Conservation (phyloP, 805 yeast genomes). For the Peterozyma toletana region DNA sequence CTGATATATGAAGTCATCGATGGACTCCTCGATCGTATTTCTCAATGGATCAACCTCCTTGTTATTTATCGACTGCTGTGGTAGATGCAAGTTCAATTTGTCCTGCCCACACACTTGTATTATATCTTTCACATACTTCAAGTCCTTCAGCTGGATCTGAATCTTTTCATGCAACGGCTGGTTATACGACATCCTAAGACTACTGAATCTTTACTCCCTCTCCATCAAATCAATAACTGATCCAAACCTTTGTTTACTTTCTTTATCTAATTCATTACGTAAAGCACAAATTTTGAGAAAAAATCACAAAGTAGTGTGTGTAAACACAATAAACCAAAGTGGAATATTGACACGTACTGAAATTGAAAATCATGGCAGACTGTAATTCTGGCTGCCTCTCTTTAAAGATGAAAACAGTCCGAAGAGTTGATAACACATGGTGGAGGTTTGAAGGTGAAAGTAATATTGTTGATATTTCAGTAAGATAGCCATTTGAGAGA, state of each 20-base stretch:
- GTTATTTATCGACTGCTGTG: constrained; percentile 19
- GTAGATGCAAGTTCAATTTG: constrained; percentile 44
- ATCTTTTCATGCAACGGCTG: constrained; percentile 30
- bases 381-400: too few relatives aligned
- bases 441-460: too few relatives aligned
- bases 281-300: too few relatives aligned
- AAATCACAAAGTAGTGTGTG: too few relatives aligned
- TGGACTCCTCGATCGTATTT: constrained; percentile 30
- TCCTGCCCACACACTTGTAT: constrained; percentile 32
- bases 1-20: constrained; percentile 40
- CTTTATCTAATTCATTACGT: neutral
- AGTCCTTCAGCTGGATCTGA: constrained; percentile 44
- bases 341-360: too few relatives aligned
- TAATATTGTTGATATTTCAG: too few relatives aligned
- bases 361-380: too few relatives aligned
- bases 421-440: too few relatives aligned
- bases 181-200: constrained; percentile 3
- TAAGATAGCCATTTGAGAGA: too few relatives aligned
- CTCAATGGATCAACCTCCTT: constrained; percentile 37
- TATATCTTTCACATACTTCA: constrained; percentile 38
- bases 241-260: neutral
- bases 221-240: neutral
- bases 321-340: too few relatives aligned
- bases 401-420: too few relatives aligned
- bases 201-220: too few relatives aligned